These are phyloP conservation scores for Fusarium concolor DNA, from an alignment of 2,329 filamentous ascomycete genomes.

Conservation along the genomic window DNA sequence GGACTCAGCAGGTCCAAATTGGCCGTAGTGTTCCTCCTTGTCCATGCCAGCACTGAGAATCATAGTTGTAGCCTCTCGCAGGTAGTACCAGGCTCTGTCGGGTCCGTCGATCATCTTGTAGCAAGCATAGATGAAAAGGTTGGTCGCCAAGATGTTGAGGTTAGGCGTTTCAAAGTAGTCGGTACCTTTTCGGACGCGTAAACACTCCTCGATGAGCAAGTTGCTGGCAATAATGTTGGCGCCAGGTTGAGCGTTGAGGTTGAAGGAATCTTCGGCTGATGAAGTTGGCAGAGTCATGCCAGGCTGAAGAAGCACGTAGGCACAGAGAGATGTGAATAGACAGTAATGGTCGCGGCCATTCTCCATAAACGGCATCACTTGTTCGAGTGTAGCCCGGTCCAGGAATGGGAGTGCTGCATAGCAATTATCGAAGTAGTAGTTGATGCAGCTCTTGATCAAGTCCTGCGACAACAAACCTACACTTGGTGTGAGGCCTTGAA, in stretches of 20 bases:
- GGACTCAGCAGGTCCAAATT: slow-evolving; percentile 69
- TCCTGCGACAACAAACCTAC: slow-evolving; percentile 71
- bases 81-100: slow-evolving; percentile 81
- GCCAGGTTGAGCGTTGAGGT: slow-evolving; percentile 66
- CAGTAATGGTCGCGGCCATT: slow-evolving; percentile 73
- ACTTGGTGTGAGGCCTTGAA: slow-evolving; percentile 63
- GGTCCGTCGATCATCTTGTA: slow-evolving; percentile 52
- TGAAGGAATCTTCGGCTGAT: slow-evolving; percentile 62
- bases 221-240: slow-evolving; percentile 73
- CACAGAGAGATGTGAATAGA: slow-evolving; percentile 71
- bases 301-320: slow-evolving; percentile 76
- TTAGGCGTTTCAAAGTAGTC: slow-evolving; percentile 69
- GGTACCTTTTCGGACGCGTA: slow-evolving; percentile 72
- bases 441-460: slow-evolving; percentile 73
- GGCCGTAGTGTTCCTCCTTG: slow-evolving; percentile 71
- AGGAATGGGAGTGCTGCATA: slow-evolving; percentile 73
- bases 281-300: slow-evolving; percentile 68
- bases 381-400: slow-evolving; percentile 67
- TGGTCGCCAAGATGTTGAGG: slow-evolving; percentile 73
- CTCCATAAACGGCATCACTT: slow-evolving; percentile 70
- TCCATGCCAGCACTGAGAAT: slow-evolving; percentile 70
- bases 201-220: slow-evolving; percentile 74
- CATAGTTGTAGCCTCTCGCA: slow-evolving; percentile 81
- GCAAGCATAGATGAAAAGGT: slow-evolving; percentile 81
- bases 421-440: slow-evolving; percentile 76